Percentiles rank a stretch among this genome's conserved stretches.
phyloP scores from a whole-genome alignment of 1,139 yeast species.

The Saccharomyces hybrid region DNA sequence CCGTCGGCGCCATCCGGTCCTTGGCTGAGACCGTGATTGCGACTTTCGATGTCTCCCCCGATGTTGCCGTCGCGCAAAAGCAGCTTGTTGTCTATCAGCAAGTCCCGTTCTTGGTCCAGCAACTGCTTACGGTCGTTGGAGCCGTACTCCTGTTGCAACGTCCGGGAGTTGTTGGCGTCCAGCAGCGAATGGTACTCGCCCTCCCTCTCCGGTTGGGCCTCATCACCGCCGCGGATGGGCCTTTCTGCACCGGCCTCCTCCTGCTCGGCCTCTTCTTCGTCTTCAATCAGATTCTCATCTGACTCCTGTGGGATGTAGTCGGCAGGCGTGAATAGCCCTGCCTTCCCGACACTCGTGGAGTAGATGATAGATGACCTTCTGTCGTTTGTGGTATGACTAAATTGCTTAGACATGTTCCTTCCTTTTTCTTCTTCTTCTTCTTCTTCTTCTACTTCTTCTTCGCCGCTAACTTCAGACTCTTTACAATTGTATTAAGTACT shows the following conservation, averaged over 20 bases:
- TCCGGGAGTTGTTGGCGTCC: conserved; percentile 18
- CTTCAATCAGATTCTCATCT: conserved; percentile 10
- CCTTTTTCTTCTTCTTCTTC: background rate
- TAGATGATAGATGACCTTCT: conserved; percentile 28
- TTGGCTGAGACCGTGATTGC: conserved; percentile 1
- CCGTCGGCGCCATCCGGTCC: conserved; percentile 7
- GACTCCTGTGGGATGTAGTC: conserved; percentile 22
- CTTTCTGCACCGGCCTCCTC: conserved; percentile 6
- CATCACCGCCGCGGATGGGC: background rate
- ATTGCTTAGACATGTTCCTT: conserved; percentile 17
- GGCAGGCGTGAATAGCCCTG: conserved; percentile 26
- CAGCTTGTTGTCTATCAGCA: conserved; percentile 27
- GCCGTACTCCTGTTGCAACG: conserved; percentile 13
- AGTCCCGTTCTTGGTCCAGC: conserved; percentile 27
- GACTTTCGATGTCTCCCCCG: conserved; percentile 2
- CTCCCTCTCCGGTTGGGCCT: background rate
- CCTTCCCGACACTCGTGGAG: conserved; percentile 30
- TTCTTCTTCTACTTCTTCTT: background rate
- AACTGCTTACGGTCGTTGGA: conserved; percentile 10
- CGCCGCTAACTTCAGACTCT: background rate
- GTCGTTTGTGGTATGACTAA: conserved; percentile 23
- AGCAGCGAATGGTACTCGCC: conserved; percentile 15
- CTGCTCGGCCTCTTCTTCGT: conserved; percentile 9
- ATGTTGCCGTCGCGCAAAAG: conserved; percentile 5
- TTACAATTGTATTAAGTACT: background rate